These are phyloP conservation scores for Polychytrium aggregatum DNA, from an alignment of 192 early-diverging fungal genomes.

Conservation along the genomic window DNA sequence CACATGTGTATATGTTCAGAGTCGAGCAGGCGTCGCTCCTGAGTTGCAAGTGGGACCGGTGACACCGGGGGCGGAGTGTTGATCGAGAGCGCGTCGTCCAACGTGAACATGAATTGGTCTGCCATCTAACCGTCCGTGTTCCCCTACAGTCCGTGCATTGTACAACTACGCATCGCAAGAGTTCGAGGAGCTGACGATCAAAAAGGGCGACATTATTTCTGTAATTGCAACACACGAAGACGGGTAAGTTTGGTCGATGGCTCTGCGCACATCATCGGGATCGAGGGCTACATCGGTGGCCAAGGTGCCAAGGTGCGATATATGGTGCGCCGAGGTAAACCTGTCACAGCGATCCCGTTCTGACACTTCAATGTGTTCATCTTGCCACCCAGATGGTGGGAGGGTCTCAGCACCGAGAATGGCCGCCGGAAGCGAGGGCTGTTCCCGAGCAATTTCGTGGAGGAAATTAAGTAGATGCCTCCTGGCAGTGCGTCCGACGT, in stretches of 20 bases:
- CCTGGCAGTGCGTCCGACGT: too few species aligned
- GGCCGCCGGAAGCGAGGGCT: constrained; percentile 29
- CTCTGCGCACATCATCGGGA: too few species aligned
- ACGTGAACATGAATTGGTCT: constrained; percentile 1
- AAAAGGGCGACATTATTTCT: constrained; percentile 33
- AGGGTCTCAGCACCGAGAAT: constrained; percentile 26
- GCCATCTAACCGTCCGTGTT: neutral
- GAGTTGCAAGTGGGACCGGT: too few species aligned
- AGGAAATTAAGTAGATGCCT: constrained; percentile 10
- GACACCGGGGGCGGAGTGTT: too few species aligned
- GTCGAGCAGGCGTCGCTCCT: too few species aligned
- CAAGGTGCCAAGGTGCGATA: too few species aligned
- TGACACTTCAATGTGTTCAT: neutral
- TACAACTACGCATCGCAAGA: constrained; percentile 42
- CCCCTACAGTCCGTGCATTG: constrained; percentile 27
- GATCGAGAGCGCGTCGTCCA: too few species aligned
- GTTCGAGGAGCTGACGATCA: constrained; percentile 33
- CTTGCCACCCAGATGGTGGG: constrained; percentile 32
- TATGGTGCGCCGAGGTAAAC: too few species aligned
- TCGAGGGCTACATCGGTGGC: too few species aligned
- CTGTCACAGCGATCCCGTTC: neutral
- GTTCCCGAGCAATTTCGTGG: constrained; percentile 42
- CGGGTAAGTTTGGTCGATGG: constrained; percentile 32
- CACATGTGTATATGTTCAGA: too few species aligned
- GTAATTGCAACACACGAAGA: constrained; percentile 44